Conservation (phyloP, 1,284 basidiomycete genomes). For the Ceratorhiza oryzae-sativae region DNA sequence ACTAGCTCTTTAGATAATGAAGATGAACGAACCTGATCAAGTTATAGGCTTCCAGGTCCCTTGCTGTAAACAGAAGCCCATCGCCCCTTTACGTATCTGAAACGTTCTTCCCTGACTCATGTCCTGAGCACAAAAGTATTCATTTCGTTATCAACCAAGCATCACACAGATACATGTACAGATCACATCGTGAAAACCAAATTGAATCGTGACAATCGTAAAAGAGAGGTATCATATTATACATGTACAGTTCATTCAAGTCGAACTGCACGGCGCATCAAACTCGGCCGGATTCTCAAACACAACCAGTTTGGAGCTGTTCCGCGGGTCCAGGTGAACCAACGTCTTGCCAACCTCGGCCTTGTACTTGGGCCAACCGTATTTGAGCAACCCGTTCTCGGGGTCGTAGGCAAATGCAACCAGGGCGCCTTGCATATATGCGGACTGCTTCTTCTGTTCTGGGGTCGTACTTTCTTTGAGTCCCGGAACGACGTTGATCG, state of each 20-base stretch:
- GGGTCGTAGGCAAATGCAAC: conserved; percentile 36
- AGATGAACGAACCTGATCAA: no score
- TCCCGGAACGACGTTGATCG: conserved; percentile 29
- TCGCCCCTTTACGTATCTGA: no score
- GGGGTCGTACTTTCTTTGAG: conserved; percentile 6
- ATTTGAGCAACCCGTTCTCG: conserved; percentile 14
- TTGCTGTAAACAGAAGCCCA: no score
- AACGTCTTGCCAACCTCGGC: conserved; percentile 5
- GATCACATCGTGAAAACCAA: background rate
- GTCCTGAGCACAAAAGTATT: background rate
- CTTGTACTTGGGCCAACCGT: conserved; percentile 36
- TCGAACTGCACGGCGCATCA: conserved; percentile 18
- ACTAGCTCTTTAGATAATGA: no score
- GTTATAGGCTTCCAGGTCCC: no score
- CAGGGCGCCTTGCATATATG: conserved; percentile 37
- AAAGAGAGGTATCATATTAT: background rate
- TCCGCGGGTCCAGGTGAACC: conserved; percentile 33
- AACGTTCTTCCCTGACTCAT: no score
- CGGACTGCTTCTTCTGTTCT: conserved; percentile 32
- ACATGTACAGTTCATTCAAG: background rate
- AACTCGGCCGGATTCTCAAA: conserved; percentile 31
- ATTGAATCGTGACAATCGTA: background rate
- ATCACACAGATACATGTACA: background rate
- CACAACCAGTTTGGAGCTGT: conserved; percentile 28
- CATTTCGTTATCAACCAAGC: background rate